Conservation (phyloP, 345 rosid species). For the Salix viminalis region DNA sequence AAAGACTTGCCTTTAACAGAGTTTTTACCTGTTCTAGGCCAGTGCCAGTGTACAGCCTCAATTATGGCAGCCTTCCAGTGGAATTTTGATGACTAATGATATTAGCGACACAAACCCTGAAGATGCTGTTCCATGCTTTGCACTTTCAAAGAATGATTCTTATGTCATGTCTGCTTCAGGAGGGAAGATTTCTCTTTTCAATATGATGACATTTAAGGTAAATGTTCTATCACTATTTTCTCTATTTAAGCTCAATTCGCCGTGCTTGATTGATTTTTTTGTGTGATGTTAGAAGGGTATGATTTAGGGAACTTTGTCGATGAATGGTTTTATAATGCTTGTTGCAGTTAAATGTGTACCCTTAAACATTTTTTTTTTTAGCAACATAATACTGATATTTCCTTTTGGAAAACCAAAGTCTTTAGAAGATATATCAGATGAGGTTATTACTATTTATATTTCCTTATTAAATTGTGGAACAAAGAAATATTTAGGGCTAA, state of each 20-base stretch:
- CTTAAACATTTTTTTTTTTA: background rate
- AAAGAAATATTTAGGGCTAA: background rate
- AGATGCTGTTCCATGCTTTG: conserved; percentile 79
- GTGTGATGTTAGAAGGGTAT: background rate
- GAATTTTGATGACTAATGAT: conserved; percentile 70
- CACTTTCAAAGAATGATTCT: conserved; percentile 63
- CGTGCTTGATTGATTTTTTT: background rate
- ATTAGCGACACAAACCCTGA: conserved; percentile 56
- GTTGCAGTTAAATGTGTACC: background rate
- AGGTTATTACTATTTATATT: background rate
- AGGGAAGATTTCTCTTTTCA: conserved; percentile 61
- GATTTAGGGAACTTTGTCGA: background rate
- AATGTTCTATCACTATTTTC: conserved; percentile 10
- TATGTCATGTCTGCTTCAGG: conserved; percentile 84
- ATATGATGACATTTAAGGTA: conserved; percentile 78
- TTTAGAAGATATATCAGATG: background rate
- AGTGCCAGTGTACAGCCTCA: conserved; percentile 57
- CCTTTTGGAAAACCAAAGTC: background rate
- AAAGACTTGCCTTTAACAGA: conserved; percentile 6
- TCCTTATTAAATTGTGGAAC: background rate
- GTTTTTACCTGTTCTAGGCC: conserved; percentile 41
- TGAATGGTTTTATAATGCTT: background rate
- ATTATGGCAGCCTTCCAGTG: conserved; percentile 71
- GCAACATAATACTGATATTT: background rate
- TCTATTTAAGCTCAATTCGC: background rate